Evolutionary conservation across 805 yeast genomes (phyloP), one percentile per base, ranked within the genome.

Genomic region (Kodamaea jinghongensis): DNA sequence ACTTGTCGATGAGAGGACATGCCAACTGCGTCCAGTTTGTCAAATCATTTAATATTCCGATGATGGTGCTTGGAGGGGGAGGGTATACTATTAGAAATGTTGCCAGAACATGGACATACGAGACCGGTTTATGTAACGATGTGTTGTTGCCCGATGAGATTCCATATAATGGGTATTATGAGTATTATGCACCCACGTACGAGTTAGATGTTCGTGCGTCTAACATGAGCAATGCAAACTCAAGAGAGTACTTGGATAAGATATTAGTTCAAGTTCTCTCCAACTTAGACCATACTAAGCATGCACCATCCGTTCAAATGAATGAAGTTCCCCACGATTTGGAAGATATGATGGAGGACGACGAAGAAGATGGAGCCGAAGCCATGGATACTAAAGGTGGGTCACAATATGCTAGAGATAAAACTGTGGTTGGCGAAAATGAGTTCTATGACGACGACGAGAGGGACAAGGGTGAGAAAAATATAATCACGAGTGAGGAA

Each of bases 131-230:
- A 37, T 53, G 54, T 17, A 53, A 53, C 36, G 51, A 53, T 30
- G 54, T 50, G 39, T 35, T 46, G n/a, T 48, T 56, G 35, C 55
- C 56, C 10, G 28, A 43, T 17, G 59, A 54, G 34, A 48, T 52
- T 48, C 61, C 61, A 7, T 56, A 56, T 50, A 56, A 56, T 44
- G 61, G 55, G 46, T 56, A 56, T 49, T 56, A 55, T 47, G 61
- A 56, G 46, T 56, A 56, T 50, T 56, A 56, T 39, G 61, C 58
- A 6, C 61, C 61, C 3, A 53, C 52, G 48, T 56, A 56, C 46
- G 54, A 56, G 47, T 46, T 56, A 13, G 59, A 56, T 35, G 61
- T 56, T 35, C 54, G 61, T 4, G 51, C 59, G 3, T 48, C 52
- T 31, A 56, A 56, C 45, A 56, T 56, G 61, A 50, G 49, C 47